Evolutionary conservation across 2,329 filamentous ascomycete species (phyloP), one percentile per base, ranked within the genome.

Genomic region (Colletotrichum siamense): DNA sequence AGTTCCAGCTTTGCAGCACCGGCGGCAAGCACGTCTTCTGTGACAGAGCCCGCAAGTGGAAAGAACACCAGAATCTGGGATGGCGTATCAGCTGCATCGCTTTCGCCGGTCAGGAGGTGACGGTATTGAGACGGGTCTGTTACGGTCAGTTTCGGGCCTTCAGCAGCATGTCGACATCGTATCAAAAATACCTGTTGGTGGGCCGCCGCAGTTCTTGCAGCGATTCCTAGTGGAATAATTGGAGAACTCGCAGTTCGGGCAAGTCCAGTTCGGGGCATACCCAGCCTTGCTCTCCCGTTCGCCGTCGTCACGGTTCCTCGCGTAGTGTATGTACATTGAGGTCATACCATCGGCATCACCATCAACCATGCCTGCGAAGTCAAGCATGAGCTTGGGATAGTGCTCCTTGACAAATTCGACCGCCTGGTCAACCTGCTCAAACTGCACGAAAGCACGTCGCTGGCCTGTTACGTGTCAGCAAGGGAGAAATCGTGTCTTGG

Each of bases 41-140:
- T 94, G 8, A 95, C 91, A 16, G 93, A 93, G 1, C 91, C 85
- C 36, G 95, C 92, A 8, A 98, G 86, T 9, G 93, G 93, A 76
- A 94, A 92, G 28, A 97, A 88, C 6, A 97, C 91, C 24, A 97
- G 86, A 79, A 96, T 95, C 79, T 96, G 95, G 1, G 94, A 95
- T 2, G 93, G 91, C 0, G 89, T 84, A 73, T 93, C 84, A 68
- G 87, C 85, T 28, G 88, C 87, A 79, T 90, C 89, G 22, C 87
- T 88, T 69, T 86, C 85, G 34, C 88, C 88, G 24, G 88, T 89
- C 7, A 90, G 81, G 62, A 84, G 86, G 28, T 83, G 79, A 32
- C 70, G 72, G 62, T 68, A 75, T 32, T 71, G 67, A 8, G 61
- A 64, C 13, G 62, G 63, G 36, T 77, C 75, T 79, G 16, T 8